Evolutionary conservation across 78 protist genomes (phyloP).

Genomic region (Dictyostelium purpureum): DNA sequence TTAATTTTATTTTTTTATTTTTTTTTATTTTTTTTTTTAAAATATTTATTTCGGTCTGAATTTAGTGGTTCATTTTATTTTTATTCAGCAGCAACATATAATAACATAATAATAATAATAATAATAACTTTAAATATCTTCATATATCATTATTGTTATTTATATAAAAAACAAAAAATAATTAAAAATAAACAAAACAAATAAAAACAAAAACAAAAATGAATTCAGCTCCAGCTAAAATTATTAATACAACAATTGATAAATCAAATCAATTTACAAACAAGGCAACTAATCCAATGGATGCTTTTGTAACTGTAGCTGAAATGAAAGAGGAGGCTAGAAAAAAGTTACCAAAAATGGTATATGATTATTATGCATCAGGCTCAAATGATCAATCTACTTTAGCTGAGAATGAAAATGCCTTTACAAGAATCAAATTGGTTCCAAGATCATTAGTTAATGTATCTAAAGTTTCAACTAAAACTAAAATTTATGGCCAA

Average conservation of each 20-base stretch:
- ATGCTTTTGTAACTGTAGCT: background rate
- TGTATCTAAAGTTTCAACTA: conserved; percentile 22
- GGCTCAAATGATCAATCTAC: conserved; percentile 64
- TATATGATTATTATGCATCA: conserved; percentile 76
- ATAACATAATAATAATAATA: no score
- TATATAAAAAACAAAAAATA: no score
- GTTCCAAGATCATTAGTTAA: conserved; percentile 48
- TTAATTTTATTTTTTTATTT: no score
- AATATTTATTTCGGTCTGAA: no score
- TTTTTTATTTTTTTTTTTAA: no score
- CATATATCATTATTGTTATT: no score
- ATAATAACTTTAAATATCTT: no score
- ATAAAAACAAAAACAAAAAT: background rate
- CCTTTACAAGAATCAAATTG: conserved; percentile 24
- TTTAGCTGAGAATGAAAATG: conserved; percentile 47
- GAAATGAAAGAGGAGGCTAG: conserved; percentile 33
- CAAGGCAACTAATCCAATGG: background rate
- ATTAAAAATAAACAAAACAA: no score
- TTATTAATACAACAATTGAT: background rate
- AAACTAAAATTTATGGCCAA: conserved; percentile 10
- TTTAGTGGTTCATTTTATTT: no score
- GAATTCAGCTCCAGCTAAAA: background rate
- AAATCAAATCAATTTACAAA: conserved; percentile 19
- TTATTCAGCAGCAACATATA: no score
- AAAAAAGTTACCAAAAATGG: conserved; percentile 64